Percentiles rank a stretch among this genome's conserved stretches.
phyloP scores from a whole-genome alignment of 2,329 filamentous ascomycete genomes.

The Aspergillus luchuensis region DNA sequence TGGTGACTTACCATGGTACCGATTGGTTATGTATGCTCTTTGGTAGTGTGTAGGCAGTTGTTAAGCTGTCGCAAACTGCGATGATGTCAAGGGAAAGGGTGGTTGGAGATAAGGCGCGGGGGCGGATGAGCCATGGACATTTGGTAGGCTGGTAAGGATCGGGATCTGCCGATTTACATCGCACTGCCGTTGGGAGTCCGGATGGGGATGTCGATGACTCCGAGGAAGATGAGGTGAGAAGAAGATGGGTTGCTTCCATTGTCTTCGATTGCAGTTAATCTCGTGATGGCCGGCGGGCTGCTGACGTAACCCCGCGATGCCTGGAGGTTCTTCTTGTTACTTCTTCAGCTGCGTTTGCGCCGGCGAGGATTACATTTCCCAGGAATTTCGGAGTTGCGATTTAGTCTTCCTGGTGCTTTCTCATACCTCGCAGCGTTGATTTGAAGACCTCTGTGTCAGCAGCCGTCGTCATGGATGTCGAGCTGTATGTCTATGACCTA shows the following conservation, averaged over 20 bases:
- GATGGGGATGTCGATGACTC: not conserved
- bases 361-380: not conserved
- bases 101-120: not conserved
- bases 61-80: constrained; percentile 1
- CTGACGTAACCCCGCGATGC: constrained; percentile 9
- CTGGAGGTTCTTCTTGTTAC: not conserved
- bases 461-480: constrained; percentile 64
- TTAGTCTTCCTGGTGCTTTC: not conserved
- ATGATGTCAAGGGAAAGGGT: constrained; percentile 9
- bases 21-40: not conserved
- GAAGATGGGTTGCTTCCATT: not conserved
- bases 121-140: not conserved
- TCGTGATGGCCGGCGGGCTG: constrained; percentile 1
- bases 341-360: not conserved
- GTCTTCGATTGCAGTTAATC: not conserved
- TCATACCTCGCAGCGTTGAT: no score
- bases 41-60: not conserved
- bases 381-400: not conserved
- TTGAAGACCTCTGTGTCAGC: not conserved
- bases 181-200: not conserved
- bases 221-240: not conserved
- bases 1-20: constrained; percentile 23
- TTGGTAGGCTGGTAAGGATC: not conserved
- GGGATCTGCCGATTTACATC: not conserved
- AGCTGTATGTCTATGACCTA: constrained; percentile 77